Percentiles rank a stretch among this genome's conserved stretches.
Evolutionary conservation across 1,284 basidiomycete genomes (phyloP).

Genomic region (Ustilago cynodontis): DNA sequence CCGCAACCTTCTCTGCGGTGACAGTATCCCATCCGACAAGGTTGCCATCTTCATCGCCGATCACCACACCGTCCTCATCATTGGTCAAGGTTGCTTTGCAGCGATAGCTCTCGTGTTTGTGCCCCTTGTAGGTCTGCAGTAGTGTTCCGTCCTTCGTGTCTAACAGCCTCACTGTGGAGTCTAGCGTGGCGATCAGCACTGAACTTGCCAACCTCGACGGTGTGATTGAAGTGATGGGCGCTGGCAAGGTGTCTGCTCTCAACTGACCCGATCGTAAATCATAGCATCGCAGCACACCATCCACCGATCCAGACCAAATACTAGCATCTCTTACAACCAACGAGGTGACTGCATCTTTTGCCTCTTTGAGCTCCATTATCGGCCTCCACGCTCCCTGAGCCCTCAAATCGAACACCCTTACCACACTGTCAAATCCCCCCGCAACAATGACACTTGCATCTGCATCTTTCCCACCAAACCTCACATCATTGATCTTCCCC

Average conservation of each 20-base stretch:
- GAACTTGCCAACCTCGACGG: slow-evolving; percentile 81
- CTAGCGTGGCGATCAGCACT: slow-evolving; percentile 83
- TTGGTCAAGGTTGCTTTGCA: slow-evolving; percentile 84
- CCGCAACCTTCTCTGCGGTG: slow-evolving; percentile 13
- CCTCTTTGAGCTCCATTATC: slow-evolving; percentile 91
- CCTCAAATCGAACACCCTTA: slow-evolving; percentile 72
- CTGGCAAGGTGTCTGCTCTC: slow-evolving; percentile 86
- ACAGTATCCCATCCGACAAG: slow-evolving; percentile 94
- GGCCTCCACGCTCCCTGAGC: slow-evolving; percentile 73
- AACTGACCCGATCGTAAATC: slow-evolving; percentile 92
- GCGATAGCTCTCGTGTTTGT: slow-evolving; percentile 80
- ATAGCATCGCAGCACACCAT: slow-evolving; percentile 90
- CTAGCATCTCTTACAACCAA: slow-evolving; percentile 74
- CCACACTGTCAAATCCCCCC: slow-evolving; percentile 58
- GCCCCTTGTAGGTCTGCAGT: slow-evolving; percentile 86
- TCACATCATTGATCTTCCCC: slow-evolving; percentile 88
- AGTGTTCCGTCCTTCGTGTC: slow-evolving; percentile 85
- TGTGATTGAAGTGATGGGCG: slow-evolving; percentile 77
- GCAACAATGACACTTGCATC: slow-evolving; percentile 51
- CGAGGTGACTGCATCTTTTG: slow-evolving; percentile 80
- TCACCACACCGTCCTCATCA: slow-evolving; percentile 81
- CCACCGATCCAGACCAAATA: slow-evolving; percentile 83
- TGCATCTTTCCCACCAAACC: slow-evolving; percentile 73
- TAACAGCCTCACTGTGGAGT: slow-evolving; percentile 86
- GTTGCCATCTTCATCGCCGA: slow-evolving; percentile 88